Evolutionary conservation across 495 filamentous ascomycete species (phyloP).

Genomic region (Monascus purpureus): DNA sequence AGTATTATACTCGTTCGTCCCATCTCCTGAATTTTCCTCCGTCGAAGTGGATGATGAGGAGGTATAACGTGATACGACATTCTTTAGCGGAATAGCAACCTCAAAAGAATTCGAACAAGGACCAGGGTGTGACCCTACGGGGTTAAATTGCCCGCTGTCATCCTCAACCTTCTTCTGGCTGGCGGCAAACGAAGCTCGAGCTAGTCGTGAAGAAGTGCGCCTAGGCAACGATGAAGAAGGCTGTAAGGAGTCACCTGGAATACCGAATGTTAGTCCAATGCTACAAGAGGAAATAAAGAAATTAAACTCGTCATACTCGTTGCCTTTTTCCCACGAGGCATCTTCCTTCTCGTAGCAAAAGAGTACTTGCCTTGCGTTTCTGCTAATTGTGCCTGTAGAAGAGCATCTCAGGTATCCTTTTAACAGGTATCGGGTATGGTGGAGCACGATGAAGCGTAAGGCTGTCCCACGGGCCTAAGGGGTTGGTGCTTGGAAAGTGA

Average conservation of each 20-base stretch:
- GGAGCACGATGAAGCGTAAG: too few species aligned
- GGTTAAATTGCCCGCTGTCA: background rate
- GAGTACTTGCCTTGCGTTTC: too few species aligned
- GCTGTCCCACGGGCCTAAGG: too few species aligned
- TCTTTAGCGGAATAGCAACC: conserved; percentile 28
- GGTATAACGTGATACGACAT: conserved; percentile 6
- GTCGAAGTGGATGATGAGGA: conserved; percentile 17
- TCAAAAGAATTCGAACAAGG: conserved; percentile 7
- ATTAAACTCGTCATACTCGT: background rate
- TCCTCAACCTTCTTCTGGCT: conserved; percentile 15
- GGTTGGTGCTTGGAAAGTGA: too few species aligned
- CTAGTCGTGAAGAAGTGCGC: background rate
- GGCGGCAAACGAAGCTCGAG: conserved; percentile 7
- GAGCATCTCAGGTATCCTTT: too few species aligned
- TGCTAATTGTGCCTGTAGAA: too few species aligned
- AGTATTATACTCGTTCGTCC: conserved; percentile 52
- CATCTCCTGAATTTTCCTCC: conserved; percentile 21
- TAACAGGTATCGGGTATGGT: too few species aligned
- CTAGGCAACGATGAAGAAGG: background rate
- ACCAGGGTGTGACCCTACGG: background rate
- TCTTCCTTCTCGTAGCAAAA: background rate
- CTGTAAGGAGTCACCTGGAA: background rate
- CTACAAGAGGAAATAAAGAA: background rate
- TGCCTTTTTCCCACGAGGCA: background rate
- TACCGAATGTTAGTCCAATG: background rate